Evolutionary conservation across 495 filamentous ascomycete genomes (phyloP), one percentile per base, ranked within the genome.

Genomic region (Hyphodiscus hymeniophilus): DNA sequence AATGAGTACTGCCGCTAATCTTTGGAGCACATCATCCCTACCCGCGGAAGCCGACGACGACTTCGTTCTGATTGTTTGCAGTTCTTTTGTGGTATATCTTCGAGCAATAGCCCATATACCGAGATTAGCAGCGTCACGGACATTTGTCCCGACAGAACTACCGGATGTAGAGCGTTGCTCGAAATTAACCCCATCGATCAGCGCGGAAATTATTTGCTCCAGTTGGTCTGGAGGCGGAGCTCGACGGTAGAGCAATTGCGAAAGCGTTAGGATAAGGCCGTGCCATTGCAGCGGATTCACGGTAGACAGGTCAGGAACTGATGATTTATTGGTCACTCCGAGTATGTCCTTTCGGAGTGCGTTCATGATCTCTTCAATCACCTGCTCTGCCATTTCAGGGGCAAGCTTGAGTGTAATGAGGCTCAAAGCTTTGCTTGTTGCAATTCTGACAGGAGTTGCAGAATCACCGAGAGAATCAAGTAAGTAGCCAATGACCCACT

Each of bases 81-180:
- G 69, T 56, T 95, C 89, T 1, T 68, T 54, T 0, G 91, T 95
- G 1, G 76, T 82, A 53, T 97, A 99, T 39, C 89, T 81, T 48
- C 92, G 74, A 35, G 89, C 89, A 10, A 97, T 64, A 1, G 89
- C 80, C 92, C 92, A 99, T 22, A 95, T 82, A 23, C 92, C 92
- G 59, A 96, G 96, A 61, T 87, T 94, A 2, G 92, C 87, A 3
- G 94, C 94, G 69, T 99, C 92, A 44, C 92, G 76, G n/a, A 97
- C 94, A 56, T 91, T 95, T 0, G 84, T 81, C 7, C 94, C 94
- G n/a, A 88, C 68, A 3, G 89, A 87, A 8, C 71, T 76, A 7
- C 94, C 94, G 15, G 84, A 86, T 0, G 86, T 69, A 22, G 81
- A 84, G 36, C 88, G 75, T 58, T 91, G 85, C 61, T 96, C 89